Percentiles rank a stretch among this genome's conserved stretches.
These are phyloP conservation scores for Calonectria pauciramosa DNA, from an alignment of 2,329 filamentous ascomycete species.

Conservation along the genomic window DNA sequence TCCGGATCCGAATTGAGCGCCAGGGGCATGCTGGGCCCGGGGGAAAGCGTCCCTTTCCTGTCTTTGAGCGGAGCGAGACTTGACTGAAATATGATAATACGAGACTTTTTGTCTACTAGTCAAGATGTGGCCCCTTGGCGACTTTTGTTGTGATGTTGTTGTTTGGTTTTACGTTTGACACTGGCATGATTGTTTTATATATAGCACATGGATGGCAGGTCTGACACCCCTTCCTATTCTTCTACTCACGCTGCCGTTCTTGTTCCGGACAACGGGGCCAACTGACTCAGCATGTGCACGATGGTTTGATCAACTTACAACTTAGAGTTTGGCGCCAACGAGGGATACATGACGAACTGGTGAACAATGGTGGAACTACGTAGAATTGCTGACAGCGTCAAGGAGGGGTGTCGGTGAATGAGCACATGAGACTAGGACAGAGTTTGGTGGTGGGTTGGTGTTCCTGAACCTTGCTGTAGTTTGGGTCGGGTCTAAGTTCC, in stretches of 20 bases:
- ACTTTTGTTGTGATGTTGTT: too few relatives aligned
- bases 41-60: neutral
- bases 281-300: neutral
- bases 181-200: too few relatives aligned
- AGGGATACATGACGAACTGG: too few relatives aligned
- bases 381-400: neutral
- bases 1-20: neutral
- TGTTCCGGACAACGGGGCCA: neutral
- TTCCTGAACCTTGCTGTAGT: neutral
- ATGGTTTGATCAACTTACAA: neutral
- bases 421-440: neutral
- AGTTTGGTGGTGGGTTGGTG: neutral
- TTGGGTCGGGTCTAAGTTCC: neutral
- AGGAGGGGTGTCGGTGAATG: neutral
- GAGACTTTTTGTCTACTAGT: neutral
- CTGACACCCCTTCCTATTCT: too few relatives aligned
- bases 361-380: neutral
- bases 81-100: neutral
- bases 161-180: too few relatives aligned
- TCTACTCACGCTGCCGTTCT: too few relatives aligned
- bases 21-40: neutral
- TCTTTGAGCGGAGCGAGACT: neutral
- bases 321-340: neutral
- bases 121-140: neutral
- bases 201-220: too few relatives aligned